Base-by-base conservation (phyloP, 495 filamentous ascomycete genomes). In the Chaetomium tenue region DNA sequence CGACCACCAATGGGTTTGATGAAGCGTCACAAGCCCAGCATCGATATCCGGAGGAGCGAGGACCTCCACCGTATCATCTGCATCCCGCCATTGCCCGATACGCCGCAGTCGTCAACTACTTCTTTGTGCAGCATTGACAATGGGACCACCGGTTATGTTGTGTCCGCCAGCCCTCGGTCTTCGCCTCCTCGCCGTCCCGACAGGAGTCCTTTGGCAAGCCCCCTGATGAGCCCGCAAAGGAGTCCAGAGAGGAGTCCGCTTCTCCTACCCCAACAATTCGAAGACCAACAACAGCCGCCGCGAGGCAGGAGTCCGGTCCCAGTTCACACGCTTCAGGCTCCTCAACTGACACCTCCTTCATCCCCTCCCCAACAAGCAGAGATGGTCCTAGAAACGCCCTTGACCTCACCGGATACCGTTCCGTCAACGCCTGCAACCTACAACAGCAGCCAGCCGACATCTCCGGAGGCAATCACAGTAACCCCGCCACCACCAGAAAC, bases 111-210 rank as follows among this genome's bases (percentile, higher is more conserved):
- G 22, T 83, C 79, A 22, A 71, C 72, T 23, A 79, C 76, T 60
- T 84, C 81, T 71, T 78, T 82, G 68, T 76, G 72, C 73, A 81
- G 74, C 53, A 78, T 66, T 60, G 76, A 83, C 60, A 64, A 72
- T 61, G 68, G 61, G 44, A 59, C 59, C 18, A 62, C 37, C 33
- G 33, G 33, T 48, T 61, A 68, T 39, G 56, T 26, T 33, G 59
- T 58, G 16, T 63, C 58, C n/a, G 61, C 64, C 11, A 70, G 66
- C 25, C 71, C 72, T 8, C 57, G 70, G 22, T 60, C 59, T 11
- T 71, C 71, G 28, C 71, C 71, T 44, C 65, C 62, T 46, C 67
- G 70, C 33, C 68, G 67, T 8, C 64, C 65, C 7, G 51, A 51
- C 37, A 61, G 66, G 55, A 63, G 61, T 25, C 61, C 66, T 13